Base-by-base conservation (phyloP, 495 filamentous ascomycete species). In the Aspergillus bridgeri region DNA sequence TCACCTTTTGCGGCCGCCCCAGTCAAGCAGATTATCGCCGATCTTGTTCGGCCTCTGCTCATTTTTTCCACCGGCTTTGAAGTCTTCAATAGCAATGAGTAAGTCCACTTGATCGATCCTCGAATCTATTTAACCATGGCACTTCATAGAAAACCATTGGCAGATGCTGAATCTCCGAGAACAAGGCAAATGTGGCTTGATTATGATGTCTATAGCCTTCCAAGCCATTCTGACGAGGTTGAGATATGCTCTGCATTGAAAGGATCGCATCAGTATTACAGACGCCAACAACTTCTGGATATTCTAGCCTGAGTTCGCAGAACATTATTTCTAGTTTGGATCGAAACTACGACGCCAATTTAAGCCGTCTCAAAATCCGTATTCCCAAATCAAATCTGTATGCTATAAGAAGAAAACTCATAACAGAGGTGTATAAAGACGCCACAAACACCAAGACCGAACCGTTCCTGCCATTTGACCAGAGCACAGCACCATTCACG, bases 161-260 rank as follows among this genome's bases (percentile, higher is more conserved):
- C 63, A 53, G 71, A 75, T 57, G 57, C 69, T 50, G 69, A 71
- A 62, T 71, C 71, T 67, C 71, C 71, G 53, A 68, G 68, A 56
- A 72, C 69, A 55, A 70, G 53, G 57, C 52, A 72, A 61, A 75
- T 75, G 71, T 66, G 66, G 63, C 47, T 69, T 48, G 59, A 62
- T 60, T 57, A 70, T 69, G 62, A 65, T 59, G 50, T 51, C 52
- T 63, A 60, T 61, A 65, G 55, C 60, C 54, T 67, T 59, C 62
- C 65, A 59, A 60, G 51, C 59, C 59, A 65, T 65, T 54, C 62
- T 58, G 60, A 63, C 61, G 62, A 67, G n/a, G 59, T 65, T 60
- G 60, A 67, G 48, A 62, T 67, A 57, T 61, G 61, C 60, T 54
- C 11, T 65, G 61, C 62, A 61, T 50, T 67, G 57, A 56, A 63